Evolutionary conservation across 2,329 filamentous ascomycete genomes (phyloP), one percentile per base, ranked within the genome.

Genomic region (Epichloe coenophiala): DNA sequence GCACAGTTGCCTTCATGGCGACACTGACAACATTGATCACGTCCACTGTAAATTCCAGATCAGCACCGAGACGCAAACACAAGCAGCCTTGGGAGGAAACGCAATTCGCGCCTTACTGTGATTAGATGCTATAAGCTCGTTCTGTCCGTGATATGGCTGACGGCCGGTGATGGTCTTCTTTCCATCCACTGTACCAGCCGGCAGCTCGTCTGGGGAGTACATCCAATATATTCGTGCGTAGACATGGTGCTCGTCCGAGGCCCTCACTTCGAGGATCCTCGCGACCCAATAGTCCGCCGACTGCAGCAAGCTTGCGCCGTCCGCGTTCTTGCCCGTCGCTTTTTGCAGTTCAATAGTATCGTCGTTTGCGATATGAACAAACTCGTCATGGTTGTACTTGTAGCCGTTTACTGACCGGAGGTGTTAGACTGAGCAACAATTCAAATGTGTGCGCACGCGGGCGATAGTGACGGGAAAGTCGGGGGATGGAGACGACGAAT

Each of bases 211-310:
- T 0, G 84, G 84, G 69, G 81, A 82, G 63, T 88, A 87, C 70
- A 86, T 79, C 84, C 84, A 88, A 55, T 80, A 84, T 1, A 90
- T 78, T 37, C 86, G 74, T 13, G 88, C 78, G 61, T 84, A 91
- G 45, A 93, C 87, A 61, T 90, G 82, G 52, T 83, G 76, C 53
- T 80, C 73, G 60, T 87, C 81, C 51, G 76, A 75, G 8, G 84
- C 86, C 53, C 85, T 77, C 51, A 91, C 82, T 63, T 93, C 86
- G 19, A 90, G 74, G 45, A 93, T 84, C 56, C 79, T 77, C 7
- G 83, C 88, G 4, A 90, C 80, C 86, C 86, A 91, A 60, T 78
- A 77, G 51, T 80, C 75, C 17, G 74, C 66, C 54, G 53, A 60
- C 49, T 59, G 61, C 45, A 59, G 60, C 27, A 58, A 38, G 12